Percentiles rank a stretch among this genome's conserved stretches.
Evolutionary conservation across 1,284 basidiomycete species (phyloP).

Genomic region (Phellopilus nigrolimitatus): DNA sequence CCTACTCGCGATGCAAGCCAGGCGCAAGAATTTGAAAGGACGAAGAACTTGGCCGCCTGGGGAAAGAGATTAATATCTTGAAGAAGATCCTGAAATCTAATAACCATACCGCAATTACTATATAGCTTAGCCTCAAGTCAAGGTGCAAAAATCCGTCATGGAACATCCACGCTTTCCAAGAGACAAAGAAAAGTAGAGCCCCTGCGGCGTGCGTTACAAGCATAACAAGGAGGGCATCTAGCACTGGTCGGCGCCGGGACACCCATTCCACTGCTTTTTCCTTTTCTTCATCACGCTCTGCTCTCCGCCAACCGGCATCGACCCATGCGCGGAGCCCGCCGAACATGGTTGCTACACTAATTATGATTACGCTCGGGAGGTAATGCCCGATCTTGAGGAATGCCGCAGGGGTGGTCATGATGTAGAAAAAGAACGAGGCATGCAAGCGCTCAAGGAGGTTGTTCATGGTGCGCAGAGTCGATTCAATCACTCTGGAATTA

Average conservation of each 20-base stretch:
- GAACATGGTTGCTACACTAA: slow-evolving; percentile 81
- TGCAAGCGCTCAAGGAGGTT: slow-evolving; percentile 92
- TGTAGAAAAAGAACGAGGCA: slow-evolving; percentile 94
- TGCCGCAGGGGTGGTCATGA: slow-evolving; percentile 67
- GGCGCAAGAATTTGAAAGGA: slow-evolving; percentile 23
- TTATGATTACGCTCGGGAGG: slow-evolving; percentile 78
- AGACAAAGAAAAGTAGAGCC: slow-evolving; percentile 39
- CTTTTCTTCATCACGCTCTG: slow-evolving; percentile 22
- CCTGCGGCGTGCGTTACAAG: slow-evolving; percentile 51
- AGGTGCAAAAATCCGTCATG: neutral
- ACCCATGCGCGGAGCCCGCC: slow-evolving; percentile 73
- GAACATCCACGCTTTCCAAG: slow-evolving; percentile 41
- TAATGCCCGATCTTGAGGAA: slow-evolving; percentile 90
- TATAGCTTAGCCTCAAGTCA: slow-evolving; percentile 2
- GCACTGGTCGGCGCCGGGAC: slow-evolving; percentile 41
- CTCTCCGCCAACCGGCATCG: slow-evolving; percentile 51
- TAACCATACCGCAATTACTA: slow-evolving; percentile 2
- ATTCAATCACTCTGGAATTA: slow-evolving; percentile 66
- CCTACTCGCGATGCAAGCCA: slow-evolving; percentile 22
- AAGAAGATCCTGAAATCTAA: neutral
- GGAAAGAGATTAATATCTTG: neutral
- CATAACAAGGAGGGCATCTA: slow-evolving; percentile 50
- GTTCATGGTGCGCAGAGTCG: slow-evolving; percentile 82
- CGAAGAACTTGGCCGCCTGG: slow-evolving; percentile 8
- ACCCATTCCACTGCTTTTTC: slow-evolving; percentile 30